Evolutionary conservation across 768 basidiomycete genomes (phyloP).

Genomic region (Boletellus sp.): DNA sequence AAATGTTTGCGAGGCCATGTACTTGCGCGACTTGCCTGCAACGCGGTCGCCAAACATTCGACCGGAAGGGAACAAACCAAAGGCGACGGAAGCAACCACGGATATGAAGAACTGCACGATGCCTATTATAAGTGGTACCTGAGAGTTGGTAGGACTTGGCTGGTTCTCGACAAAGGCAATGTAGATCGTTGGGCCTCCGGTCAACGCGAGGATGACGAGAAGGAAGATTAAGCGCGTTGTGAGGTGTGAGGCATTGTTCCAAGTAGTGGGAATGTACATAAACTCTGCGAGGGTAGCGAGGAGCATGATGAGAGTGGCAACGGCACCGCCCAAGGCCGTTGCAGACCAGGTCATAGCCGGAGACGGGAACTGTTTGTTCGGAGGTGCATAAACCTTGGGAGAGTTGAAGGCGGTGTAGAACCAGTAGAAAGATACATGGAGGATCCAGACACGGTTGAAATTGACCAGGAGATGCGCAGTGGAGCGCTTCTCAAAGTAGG

Average conservation of each 20-base stretch:
- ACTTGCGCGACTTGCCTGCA: conserved; percentile 94
- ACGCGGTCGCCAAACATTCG: conserved; percentile 99
- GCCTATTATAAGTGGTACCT: conserved; percentile 85
- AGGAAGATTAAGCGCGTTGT: conserved; percentile 92
- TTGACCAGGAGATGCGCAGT: conserved; percentile 92
- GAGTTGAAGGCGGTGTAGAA: conserved; percentile 99
- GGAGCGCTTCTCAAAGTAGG: conserved; percentile 96
- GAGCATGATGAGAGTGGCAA: conserved; percentile 92
- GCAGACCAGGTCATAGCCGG: conserved; percentile 94
- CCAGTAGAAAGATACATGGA: conserved; percentile 91
- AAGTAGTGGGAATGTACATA: conserved; percentile 95
- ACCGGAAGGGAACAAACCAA: conserved; percentile 89
- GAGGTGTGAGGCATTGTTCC: conserved; percentile 98
- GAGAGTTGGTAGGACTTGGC: conserved; percentile 41
- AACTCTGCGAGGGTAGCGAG: conserved; percentile 91
- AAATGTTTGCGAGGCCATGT: conserved; percentile 98
- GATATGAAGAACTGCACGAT: conserved; percentile 95
- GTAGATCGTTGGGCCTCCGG: conserved; percentile 91
- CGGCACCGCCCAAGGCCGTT: conserved; percentile 91
- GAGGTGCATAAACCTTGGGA: conserved; percentile 82
- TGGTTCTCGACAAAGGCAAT: conserved; percentile 80
- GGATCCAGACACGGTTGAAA: conserved; percentile 98
- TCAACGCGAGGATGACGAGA: conserved; percentile 86
- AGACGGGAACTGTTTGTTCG: conserved; percentile 61
- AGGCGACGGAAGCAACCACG: conserved; percentile 74